Percentiles rank a stretch among this genome's conserved stretches.
Evolutionary conservation across 768 basidiomycete genomes (phyloP).

Genomic region (Macrolepiota albuminosa): DNA sequence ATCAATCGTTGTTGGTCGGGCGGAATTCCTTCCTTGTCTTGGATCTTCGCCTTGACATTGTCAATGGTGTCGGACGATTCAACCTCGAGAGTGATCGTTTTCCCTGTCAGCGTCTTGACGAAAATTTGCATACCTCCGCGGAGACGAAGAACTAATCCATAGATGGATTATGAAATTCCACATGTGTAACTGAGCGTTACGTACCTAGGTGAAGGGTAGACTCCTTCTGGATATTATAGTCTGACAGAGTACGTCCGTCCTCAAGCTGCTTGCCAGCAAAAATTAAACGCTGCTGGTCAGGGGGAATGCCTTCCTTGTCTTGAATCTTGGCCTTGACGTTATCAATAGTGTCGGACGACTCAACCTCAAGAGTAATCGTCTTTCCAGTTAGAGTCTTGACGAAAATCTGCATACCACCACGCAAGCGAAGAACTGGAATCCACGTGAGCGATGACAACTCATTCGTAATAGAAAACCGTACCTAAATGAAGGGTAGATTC

Average conservation of each 20-base stretch:
- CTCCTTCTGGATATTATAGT: conserved; percentile 41
- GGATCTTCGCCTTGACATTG: conserved; percentile 19
- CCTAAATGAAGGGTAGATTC: conserved; percentile 26
- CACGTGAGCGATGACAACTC: background rate
- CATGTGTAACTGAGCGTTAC: background rate
- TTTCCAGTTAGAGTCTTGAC: conserved; percentile 51
- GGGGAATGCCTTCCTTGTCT: conserved; percentile 20
- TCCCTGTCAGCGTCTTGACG: conserved; percentile 19
- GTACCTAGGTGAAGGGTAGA: conserved; percentile 50
- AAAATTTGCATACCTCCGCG: conserved; percentile 28
- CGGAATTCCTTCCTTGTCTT: conserved; percentile 19
- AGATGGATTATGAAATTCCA: background rate
- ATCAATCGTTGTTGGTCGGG: conserved; percentile 19
- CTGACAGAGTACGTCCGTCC: conserved; percentile 39
- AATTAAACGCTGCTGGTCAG: conserved; percentile 19
- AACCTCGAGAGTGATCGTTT: conserved; percentile 19
- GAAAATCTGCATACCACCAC: conserved; percentile 40
- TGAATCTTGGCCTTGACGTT: conserved; percentile 21
- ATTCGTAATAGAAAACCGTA: conserved; percentile 1
- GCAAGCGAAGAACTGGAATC: conserved; percentile 24
- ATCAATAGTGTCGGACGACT: conserved; percentile 19
- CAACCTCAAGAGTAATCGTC: conserved; percentile 39
- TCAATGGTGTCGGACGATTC: conserved; percentile 20
- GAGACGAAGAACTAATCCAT: conserved; percentile 24
- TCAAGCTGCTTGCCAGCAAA: conserved; percentile 31